Evolutionary conservation across 1,284 basidiomycete genomes (phyloP).

Genomic region (Austropuccinia psidii): DNA sequence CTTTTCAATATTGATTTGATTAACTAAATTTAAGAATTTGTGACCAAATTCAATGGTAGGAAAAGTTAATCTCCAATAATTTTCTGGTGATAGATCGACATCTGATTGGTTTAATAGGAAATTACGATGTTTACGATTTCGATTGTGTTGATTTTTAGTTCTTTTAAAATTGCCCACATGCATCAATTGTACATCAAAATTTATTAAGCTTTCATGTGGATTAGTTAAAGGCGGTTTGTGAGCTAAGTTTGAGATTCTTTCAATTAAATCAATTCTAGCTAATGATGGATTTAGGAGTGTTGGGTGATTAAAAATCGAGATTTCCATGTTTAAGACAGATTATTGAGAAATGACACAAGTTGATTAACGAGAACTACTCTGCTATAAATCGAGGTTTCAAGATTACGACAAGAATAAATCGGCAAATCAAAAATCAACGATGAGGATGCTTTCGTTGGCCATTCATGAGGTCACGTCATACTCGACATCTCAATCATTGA

Average conservation of each 20-base stretch:
- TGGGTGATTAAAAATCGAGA: constrained; percentile 1
- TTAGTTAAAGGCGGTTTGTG: constrained; percentile 10
- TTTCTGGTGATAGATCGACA: background rate
- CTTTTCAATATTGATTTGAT: background rate
- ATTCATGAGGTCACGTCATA: no score
- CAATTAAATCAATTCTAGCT: constrained; percentile 1
- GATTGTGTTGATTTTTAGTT: background rate
- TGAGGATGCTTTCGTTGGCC: no score
- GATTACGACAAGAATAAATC: no score
- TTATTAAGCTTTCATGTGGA: background rate
- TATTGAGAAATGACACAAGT: no score
- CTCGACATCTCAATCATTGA: no score
- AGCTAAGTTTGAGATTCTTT: constrained; percentile 10
- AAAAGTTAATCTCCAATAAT: constrained; percentile 11
- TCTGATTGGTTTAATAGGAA: background rate
- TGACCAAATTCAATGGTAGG: constrained; percentile 11
- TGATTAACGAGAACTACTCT: no score
- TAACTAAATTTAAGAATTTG: constrained; percentile 5
- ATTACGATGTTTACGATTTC: background rate
- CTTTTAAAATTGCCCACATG: background rate
- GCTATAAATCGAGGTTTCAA: no score
- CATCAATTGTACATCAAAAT: constrained; percentile 17
- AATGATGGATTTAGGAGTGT: background rate
- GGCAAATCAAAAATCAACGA: no score
- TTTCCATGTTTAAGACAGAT: constrained; percentile 18